These are phyloP conservation scores for Marchantia paleacea DNA, from an alignment of 225 moss, liverwort and hornwort species.

Conservation along the genomic window DNA sequence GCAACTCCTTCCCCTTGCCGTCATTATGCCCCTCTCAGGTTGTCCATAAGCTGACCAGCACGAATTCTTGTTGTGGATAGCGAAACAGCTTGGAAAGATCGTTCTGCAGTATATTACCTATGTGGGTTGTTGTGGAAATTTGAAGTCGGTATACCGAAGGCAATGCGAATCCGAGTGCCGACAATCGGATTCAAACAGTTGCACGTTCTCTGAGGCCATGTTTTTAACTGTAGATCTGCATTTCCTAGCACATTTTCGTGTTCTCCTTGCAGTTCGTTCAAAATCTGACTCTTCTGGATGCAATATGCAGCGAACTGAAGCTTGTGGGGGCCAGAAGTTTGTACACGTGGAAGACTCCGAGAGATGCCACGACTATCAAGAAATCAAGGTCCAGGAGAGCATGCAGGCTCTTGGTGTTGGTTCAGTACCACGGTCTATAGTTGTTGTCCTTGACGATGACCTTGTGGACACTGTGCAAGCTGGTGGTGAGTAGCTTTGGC, in stretches of 20 bases:
- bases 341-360: conserved; percentile 54
- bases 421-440: conserved; percentile 83
- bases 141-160: too few species aligned
- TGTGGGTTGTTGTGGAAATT: neutral
- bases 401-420: conserved; percentile 87
- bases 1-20: conserved; percentile 72
- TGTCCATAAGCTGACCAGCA: neutral
- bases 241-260: neutral
- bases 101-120: neutral
- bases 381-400: conserved; percentile 89
- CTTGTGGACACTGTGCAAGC: conserved; percentile 88
- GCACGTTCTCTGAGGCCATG: neutral
- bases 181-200: neutral
- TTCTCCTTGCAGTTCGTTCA: neutral
- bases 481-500: conserved; percentile 59
- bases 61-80: neutral
- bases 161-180: neutral
- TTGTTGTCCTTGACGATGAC: conserved; percentile 87
- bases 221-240: neutral
- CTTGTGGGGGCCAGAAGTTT: conserved; percentile 72
- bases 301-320: conserved; percentile 53
- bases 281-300: neutral
- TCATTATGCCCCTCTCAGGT: conserved; percentile 82
- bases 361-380: conserved; percentile 90
- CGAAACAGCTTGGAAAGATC: neutral